These are phyloP conservation scores for Pythium brachiatum DNA, from an alignment of 352 stramenopile species.

Conservation along the genomic window DNA sequence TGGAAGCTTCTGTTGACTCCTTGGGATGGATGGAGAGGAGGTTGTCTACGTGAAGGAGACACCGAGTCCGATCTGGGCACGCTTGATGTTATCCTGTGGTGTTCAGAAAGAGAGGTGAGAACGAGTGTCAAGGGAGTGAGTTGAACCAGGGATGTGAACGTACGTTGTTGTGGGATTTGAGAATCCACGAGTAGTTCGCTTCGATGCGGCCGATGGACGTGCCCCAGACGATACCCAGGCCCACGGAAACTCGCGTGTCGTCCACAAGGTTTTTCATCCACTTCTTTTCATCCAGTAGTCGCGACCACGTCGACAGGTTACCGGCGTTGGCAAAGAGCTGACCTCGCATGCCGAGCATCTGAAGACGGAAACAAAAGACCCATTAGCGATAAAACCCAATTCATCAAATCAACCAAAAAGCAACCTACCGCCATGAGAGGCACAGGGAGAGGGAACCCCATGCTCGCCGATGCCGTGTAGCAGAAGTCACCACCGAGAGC, in stretches of 20 bases:
- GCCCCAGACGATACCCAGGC: slow-evolving; percentile 84
- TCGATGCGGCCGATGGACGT: slow-evolving; percentile 86
- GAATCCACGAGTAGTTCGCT: slow-evolving; percentile 91
- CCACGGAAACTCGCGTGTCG: slow-evolving; percentile 85
- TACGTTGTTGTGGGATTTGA: slow-evolving; percentile 80
- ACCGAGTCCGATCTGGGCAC: slow-evolving; percentile 77
- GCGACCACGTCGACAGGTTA: slow-evolving; percentile 87
- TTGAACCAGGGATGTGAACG: too few species aligned
- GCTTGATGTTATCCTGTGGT: slow-evolving; percentile 81
- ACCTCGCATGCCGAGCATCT: slow-evolving; percentile 82
- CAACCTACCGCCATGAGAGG: slow-evolving; percentile 73
- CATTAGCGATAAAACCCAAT: not conserved
- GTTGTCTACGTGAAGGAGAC: slow-evolving; percentile 75
- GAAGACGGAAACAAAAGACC: slow-evolving; percentile 9
- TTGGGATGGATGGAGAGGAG: not conserved
- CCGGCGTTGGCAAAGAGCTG: slow-evolving; percentile 90
- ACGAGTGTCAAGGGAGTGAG: not conserved
- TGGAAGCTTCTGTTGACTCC: not conserved
- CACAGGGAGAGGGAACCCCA: slow-evolving; percentile 86
- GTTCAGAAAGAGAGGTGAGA: slow-evolving; percentile 4
- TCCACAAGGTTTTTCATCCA: slow-evolving; percentile 88
- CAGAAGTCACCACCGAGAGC: slow-evolving; percentile 87
- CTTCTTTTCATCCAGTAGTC: slow-evolving; percentile 83
- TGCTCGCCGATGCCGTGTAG: slow-evolving; percentile 80
- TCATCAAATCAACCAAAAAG: not conserved